A percentile compares a stretch with the other conserved stretches of the same genome.
Evolutionary conservation across 2,329 filamentous ascomycete genomes (phyloP).

Genomic region (Xylaria sp.): DNA sequence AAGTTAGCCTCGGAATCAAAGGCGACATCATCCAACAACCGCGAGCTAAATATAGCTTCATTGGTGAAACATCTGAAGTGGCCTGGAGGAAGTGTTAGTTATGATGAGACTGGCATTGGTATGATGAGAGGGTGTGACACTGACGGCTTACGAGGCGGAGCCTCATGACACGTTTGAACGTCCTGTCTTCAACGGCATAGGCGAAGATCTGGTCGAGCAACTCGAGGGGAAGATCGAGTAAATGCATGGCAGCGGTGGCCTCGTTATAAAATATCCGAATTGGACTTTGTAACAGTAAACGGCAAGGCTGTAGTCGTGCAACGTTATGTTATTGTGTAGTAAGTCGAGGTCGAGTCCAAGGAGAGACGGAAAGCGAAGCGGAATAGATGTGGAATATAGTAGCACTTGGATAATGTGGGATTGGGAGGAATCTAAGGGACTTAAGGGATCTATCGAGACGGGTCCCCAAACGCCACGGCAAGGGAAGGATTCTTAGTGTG

Average conservation of each 20-base stretch:
- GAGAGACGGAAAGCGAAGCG: constrained; percentile 7
- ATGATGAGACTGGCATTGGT: not conserved
- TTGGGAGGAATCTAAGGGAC: not conserved
- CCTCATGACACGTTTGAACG: constrained; percentile 32
- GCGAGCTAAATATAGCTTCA: constrained; percentile 30
- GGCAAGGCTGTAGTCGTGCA: constrained; percentile 7
- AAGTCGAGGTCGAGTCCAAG: constrained; percentile 1
- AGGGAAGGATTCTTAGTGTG: not conserved
- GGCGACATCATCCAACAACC: constrained; percentile 27
- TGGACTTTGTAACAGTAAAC: not conserved
- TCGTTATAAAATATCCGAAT: not conserved
- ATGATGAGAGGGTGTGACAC: not conserved
- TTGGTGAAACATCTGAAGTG: constrained; percentile 29
- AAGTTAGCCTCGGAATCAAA: constrained; percentile 24
- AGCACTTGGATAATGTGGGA: not conserved
- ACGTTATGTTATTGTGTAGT: not conserved
- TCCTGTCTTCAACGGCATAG: constrained; percentile 29
- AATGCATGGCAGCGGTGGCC: constrained; percentile 10
- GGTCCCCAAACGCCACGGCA: not conserved
- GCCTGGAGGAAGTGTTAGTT: constrained; percentile 23
- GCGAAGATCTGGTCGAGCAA: constrained; percentile 31
- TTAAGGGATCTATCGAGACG: not conserved
- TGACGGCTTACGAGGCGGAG: constrained; percentile 30
- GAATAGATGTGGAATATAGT: too few species aligned
- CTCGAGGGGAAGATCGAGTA: constrained; percentile 31